phyloP scores from a whole-genome alignment of 1,139 yeast genomes.

The Debaryomyces sp. region DNA sequence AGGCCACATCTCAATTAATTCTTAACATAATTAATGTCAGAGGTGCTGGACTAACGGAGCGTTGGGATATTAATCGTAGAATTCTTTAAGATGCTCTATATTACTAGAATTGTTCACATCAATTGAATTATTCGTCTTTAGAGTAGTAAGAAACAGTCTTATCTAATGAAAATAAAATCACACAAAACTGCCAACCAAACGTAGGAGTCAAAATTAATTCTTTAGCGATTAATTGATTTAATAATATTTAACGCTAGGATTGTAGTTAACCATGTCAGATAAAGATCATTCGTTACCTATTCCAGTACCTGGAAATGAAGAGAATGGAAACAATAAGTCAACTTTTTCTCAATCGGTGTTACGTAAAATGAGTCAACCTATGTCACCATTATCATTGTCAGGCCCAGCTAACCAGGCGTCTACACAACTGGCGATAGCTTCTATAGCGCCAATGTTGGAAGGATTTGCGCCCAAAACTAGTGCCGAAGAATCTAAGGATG shows the following conservation, averaged over 20 bases:
- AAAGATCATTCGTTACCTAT: conserved; percentile 10
- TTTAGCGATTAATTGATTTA: background rate
- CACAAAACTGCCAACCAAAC: background rate
- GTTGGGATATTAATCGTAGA: conserved; percentile 49
- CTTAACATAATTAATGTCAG: conserved; percentile 18
- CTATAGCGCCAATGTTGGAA: conserved; percentile 77
- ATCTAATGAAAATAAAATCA: background rate
- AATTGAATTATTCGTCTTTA: background rate
- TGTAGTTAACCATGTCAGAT: conserved; percentile 3
- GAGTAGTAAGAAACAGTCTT: background rate
- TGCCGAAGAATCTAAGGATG: conserved; percentile 49
- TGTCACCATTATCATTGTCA: conserved; percentile 36
- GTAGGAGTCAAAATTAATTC: background rate
- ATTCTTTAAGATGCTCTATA: background rate
- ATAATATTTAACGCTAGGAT: background rate
- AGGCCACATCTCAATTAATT: conserved; percentile 45
- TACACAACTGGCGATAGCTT: conserved; percentile 66
- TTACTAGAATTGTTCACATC: conserved; percentile 1
- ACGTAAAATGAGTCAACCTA: conserved; percentile 27
- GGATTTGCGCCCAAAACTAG: conserved; percentile 73
- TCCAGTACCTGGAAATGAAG: conserved; percentile 8
- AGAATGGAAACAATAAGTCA: background rate
- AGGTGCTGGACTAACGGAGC: conserved; percentile 65
- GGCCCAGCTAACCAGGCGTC: conserved; percentile 17
- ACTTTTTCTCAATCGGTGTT: background rate